These are phyloP conservation scores for Lotus japonicus DNA, from an alignment of 306 rosid genomes.

Conservation along the genomic window DNA sequence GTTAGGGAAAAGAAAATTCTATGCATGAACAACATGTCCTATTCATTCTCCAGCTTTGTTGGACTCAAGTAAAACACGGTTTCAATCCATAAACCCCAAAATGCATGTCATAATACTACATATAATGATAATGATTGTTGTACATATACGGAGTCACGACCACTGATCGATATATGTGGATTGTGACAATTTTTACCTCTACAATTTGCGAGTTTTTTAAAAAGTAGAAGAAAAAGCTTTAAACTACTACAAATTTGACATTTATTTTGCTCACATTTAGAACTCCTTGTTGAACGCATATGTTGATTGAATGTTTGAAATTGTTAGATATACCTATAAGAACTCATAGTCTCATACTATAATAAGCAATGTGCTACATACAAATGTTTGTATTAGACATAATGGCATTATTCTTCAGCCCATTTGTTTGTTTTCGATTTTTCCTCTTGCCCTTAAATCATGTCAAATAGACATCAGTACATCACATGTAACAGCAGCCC, in stretches of 20 bases:
- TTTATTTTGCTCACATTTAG: no score
- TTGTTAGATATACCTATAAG: no score
- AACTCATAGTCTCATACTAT: no score
- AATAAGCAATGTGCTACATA: not conserved
- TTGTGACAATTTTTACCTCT: no score
- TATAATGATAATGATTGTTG: no score
- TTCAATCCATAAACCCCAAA: conserved; percentile 2
- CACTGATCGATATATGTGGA: no score
- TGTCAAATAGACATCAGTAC: conserved; percentile 3
- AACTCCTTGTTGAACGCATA: no score
- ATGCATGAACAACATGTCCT: not conserved
- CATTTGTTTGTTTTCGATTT: conserved; percentile 24
- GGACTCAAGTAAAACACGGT: conserved; percentile 16
- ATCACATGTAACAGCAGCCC: conserved; percentile 24
- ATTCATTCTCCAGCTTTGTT: conserved; percentile 35
- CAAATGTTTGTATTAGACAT: not conserved
- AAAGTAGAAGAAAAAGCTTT: no score
- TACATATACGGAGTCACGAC: no score
- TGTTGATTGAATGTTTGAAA: no score
- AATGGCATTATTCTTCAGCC: not conserved
- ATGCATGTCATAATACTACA: not conserved
- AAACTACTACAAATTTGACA: no score
- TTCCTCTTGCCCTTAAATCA: not conserved
- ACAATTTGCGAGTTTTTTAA: no score
- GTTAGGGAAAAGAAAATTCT: not conserved